Base-by-base conservation (phyloP, 345 rosid genomes). In the rapeseed (Brassica napus) region DNA sequence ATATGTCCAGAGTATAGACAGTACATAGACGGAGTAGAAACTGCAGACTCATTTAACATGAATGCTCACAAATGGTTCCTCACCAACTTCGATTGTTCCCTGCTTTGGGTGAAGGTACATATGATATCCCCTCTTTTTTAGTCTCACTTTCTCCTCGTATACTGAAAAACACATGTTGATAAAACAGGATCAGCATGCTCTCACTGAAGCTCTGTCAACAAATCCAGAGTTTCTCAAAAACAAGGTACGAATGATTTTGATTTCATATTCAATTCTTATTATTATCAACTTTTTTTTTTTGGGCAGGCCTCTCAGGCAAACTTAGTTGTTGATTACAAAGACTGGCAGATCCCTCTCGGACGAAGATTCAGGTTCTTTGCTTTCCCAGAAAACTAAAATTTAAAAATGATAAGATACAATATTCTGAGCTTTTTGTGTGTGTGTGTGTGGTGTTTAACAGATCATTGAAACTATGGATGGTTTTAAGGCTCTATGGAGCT, bases 11-110 rank as follows among this genome's bases (percentile, higher is more conserved):
- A 52, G 57, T 52, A 52, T 52, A 0, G 57, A n/a, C 18, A 52
- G 57, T 52, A 52, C 57, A 52, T 52, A 1, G 57, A 52, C 1
- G 57, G 57, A 5, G 57, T 52, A 52, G 57, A 52, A n/a, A 52
- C 57, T n/a, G 57, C 57, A 15, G 57, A 52, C 21, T 52, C 57
- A 1, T 52, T 52, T 52, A 52, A 52, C 21, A 52, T 52, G 57
- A 94, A 94, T 82, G 94, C 98, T 6, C 97, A 94, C 81, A 94
- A 94, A 83, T 91, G 95, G 97, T 83, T 94, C 72, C 85, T 94
- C 5, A 94, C 98, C 16, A 92, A 92, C 72, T 89, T 92, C 65
- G 98, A 92, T 81, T 94, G 97, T 76, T 92, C 98, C 6, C 76
- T 84, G 0, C 97, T 92, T 73, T 94, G 98, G 98, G 88, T 94